phyloP scores from a whole-genome alignment of 1,284 basidiomycete genomes.

The Fomitopsis pinicola region DNA sequence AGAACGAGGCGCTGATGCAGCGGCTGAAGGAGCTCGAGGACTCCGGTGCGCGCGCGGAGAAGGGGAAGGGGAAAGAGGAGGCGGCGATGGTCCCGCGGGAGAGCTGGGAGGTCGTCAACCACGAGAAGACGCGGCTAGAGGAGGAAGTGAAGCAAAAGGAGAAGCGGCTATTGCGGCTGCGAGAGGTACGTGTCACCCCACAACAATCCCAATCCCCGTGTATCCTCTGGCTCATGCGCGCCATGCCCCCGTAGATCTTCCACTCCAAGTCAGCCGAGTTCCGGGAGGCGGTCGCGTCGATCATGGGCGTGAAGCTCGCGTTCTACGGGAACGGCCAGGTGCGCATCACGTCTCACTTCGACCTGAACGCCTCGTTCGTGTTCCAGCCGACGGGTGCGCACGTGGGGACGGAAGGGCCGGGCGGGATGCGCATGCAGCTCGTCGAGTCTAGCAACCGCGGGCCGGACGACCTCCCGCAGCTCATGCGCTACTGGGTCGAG shows the following conservation, averaged over 20 bases:
- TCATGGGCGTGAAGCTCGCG: slow-evolving; percentile 81
- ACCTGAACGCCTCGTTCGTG: slow-evolving; percentile 65
- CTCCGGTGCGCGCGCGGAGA: slow-evolving; percentile 22
- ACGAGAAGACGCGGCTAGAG: slow-evolving; percentile 60
- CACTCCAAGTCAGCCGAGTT: slow-evolving; percentile 76
- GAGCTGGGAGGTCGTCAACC: slow-evolving; percentile 62
- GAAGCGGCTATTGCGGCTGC: slow-evolving; percentile 68
- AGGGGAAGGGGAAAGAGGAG: slow-evolving; percentile 17
- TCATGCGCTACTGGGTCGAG: slow-evolving; percentile 73
- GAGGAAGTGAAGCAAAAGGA: slow-evolving; percentile 65
- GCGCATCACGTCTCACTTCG: slow-evolving; percentile 78
- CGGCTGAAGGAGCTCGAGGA: slow-evolving; percentile 54
- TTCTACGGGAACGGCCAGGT: slow-evolving; percentile 84
- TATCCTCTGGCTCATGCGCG: no score
- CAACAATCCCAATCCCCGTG: no score
- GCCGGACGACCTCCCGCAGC: slow-evolving; percentile 58
- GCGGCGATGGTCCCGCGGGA: slow-evolving; percentile 51
- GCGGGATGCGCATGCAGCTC: slow-evolving; percentile 60
- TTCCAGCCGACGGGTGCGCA: slow-evolving; percentile 49
- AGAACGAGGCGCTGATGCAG: slow-evolving; percentile 70
- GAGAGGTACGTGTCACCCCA: slow-evolving; percentile 44
- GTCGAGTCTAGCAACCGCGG: slow-evolving; percentile 66
- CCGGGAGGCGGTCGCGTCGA: slow-evolving; percentile 71
- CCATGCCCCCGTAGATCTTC: slow-evolving; percentile 46
- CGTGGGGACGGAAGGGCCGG: slow-evolving; percentile 17